phyloP scores from a whole-genome alignment of 2,329 filamentous ascomycete genomes.

The Fusarium sp. region DNA sequence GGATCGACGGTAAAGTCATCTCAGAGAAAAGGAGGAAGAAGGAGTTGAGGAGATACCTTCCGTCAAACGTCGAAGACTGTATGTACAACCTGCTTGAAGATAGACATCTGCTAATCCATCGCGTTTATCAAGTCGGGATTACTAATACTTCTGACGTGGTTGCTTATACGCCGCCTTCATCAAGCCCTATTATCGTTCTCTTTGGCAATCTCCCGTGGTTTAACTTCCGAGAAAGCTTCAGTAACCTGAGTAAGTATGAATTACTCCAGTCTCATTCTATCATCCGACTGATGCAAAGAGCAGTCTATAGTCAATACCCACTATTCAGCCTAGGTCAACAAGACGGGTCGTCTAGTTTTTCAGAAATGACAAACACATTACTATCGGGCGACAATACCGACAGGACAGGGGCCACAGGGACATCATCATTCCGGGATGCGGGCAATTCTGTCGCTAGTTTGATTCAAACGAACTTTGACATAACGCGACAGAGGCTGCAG shows the following conservation, averaged over 20 bases:
- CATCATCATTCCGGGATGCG: rapidly evolving
- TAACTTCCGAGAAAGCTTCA: neutral
- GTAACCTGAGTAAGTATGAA: rapidly evolving
- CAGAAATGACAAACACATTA: rapidly evolving
- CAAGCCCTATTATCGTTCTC: rapidly evolving
- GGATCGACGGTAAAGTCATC: neutral
- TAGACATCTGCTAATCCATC: neutral
- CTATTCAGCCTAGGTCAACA: rapidly evolving
- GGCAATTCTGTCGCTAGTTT: rapidly evolving
- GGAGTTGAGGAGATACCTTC: neutral
- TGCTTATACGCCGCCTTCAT: neutral
- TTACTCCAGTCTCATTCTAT: rapidly evolving
- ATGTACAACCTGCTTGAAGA: rapidly evolving
- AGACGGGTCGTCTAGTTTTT: rapidly evolving
- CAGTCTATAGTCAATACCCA: neutral
- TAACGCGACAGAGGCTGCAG: rapidly evolving
- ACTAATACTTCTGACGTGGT: rapidly evolving
- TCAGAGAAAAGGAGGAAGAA: neutral
- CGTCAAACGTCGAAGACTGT: rapidly evolving
- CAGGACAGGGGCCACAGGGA: rapidly evolving
- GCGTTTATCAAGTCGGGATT: rapidly evolving
- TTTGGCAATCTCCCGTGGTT: neutral
- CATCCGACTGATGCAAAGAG: neutral
- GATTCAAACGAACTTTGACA: rapidly evolving
- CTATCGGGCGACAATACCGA: rapidly evolving